Conservation (phyloP, 2,329 filamentous ascomycete genomes). For the Cercospora beticola region DNA sequence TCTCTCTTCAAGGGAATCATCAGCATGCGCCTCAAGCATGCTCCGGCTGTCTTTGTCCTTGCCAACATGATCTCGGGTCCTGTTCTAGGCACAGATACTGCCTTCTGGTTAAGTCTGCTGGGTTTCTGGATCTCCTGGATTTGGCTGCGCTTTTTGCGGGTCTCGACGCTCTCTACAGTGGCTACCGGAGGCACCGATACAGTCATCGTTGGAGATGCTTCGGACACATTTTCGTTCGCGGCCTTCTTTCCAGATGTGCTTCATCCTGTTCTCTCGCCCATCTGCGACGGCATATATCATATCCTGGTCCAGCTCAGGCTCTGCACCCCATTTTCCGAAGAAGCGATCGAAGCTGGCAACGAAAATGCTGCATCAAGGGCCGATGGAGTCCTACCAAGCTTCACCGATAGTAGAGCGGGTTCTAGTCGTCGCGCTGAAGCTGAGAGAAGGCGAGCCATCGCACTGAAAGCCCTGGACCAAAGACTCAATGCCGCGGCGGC, state of each 20-base stretch:
- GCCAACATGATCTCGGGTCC: constrained; percentile 68
- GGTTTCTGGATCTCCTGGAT: constrained; percentile 89
- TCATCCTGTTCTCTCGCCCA: constrained; percentile 71
- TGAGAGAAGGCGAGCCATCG: constrained; percentile 82
- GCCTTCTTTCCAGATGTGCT: constrained; percentile 88
- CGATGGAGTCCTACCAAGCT: constrained; percentile 60
- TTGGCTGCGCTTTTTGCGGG: constrained; percentile 95
- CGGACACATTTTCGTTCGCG: constrained; percentile 92
- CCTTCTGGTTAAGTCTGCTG: constrained; percentile 74
- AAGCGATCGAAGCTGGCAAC: constrained; percentile 72
- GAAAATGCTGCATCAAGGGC: constrained; percentile 67
- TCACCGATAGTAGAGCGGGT: constrained; percentile 52
- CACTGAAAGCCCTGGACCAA: constrained; percentile 88
- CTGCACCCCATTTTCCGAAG: constrained; percentile 80
- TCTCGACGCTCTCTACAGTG: constrained; percentile 50
- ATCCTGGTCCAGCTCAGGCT: constrained; percentile 72
- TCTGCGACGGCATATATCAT: constrained; percentile 74
- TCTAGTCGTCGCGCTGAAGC: constrained; percentile 71
- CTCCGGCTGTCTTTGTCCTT: constrained; percentile 65
- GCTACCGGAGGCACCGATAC: constrained; percentile 49
- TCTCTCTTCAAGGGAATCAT: constrained; percentile 85
- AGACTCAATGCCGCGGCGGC: constrained; percentile 77
- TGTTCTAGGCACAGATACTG: constrained; percentile 68
- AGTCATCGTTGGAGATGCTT: constrained; percentile 80
- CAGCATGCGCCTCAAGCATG: constrained; percentile 79